These are phyloP conservation scores for Aurinia saxatilis DNA, from an alignment of 345 rosid genomes.

Conservation along the genomic window DNA sequence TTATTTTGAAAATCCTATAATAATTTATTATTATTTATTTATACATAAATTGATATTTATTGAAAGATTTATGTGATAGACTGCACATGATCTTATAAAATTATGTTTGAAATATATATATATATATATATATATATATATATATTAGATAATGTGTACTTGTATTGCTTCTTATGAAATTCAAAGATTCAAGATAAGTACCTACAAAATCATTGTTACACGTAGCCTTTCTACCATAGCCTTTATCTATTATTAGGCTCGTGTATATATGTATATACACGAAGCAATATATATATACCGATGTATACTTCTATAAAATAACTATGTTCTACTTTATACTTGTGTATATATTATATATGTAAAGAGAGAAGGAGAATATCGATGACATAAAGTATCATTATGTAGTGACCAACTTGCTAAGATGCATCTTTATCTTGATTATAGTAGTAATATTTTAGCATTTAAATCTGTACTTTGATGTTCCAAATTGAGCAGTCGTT, in stretches of 20 bases:
- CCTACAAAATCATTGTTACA: constrained; percentile 27
- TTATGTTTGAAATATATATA: no score
- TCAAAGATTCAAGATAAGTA: constrained; percentile 21
- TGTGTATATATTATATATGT: constrained; percentile 15
- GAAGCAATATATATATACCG: neutral
- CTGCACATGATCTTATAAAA: no score
- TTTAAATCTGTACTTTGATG: constrained; percentile 29
- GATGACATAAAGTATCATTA: constrained; percentile 28
- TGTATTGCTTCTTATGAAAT: constrained; percentile 9
- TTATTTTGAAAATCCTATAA: no score
- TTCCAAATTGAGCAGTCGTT: constrained; percentile 24
- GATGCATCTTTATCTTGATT: constrained; percentile 23
- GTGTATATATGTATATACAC: neutral
- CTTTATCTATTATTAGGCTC: constrained; percentile 22
- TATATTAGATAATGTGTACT: neutral
- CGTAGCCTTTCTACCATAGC: constrained; percentile 33
- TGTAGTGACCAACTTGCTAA: constrained; percentile 25
- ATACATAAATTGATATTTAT: no score
- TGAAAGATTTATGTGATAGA: no score
- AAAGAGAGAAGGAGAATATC: constrained; percentile 20
- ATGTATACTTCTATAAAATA: no score
- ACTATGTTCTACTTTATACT: no score
- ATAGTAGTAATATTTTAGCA: constrained; percentile 13
- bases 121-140: no score
- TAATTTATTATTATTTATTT: no score